Conservation (phyloP, 2,329 filamentous ascomycete genomes). For the Colletotrichum cordylinicola region DNA sequence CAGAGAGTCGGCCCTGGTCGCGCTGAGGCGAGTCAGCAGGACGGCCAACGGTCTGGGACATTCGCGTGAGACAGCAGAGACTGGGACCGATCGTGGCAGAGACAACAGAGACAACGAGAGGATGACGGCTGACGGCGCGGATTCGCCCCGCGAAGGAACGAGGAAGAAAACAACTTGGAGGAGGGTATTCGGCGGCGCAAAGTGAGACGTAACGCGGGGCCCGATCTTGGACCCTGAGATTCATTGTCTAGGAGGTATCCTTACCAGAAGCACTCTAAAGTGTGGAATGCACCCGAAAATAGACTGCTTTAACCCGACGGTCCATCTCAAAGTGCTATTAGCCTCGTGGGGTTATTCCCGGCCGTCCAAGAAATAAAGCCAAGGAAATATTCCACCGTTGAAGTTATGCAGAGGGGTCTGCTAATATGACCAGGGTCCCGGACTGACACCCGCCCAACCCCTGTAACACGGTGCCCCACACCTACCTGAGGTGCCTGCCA, state of each 20-base stretch:
- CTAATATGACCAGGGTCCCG: background rate
- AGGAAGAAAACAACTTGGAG: constrained; percentile 1
- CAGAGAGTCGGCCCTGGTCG: background rate
- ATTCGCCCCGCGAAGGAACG: background rate
- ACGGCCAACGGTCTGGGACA: background rate
- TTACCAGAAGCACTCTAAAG: background rate
- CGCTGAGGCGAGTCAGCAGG: background rate
- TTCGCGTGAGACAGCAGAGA: background rate
- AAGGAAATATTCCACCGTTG: background rate
- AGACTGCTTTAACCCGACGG: background rate
- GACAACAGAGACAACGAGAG: background rate
- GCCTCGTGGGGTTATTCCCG: background rate
- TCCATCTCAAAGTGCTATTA: background rate
- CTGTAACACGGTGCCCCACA: background rate
- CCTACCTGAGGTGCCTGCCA: background rate
- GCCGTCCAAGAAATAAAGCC: background rate
- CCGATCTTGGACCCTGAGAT: background rate
- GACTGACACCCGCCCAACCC: background rate
- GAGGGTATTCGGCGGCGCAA: constrained; percentile 18
- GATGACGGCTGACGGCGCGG: constrained; percentile 5
- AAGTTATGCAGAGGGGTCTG: constrained; percentile 3
- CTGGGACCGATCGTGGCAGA: background rate
- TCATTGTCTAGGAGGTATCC: background rate
- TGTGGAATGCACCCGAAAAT: background rate
- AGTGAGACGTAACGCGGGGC: background rate